These are phyloP conservation scores for Capsella bursapastoris DNA, from an alignment of 345 rosid species.

Conservation along the genomic window DNA sequence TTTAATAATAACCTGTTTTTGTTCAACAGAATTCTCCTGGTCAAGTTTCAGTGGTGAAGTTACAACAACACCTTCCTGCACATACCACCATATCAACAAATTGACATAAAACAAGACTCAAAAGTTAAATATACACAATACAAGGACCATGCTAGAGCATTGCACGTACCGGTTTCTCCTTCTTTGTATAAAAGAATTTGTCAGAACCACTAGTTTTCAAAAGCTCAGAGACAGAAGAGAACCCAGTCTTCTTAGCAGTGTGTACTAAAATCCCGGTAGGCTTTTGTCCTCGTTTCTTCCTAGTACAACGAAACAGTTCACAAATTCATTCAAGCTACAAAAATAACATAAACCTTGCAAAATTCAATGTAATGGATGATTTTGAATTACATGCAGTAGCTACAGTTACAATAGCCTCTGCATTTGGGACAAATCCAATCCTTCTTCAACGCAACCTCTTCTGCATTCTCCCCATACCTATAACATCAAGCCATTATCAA, in stretches of 20 bases:
- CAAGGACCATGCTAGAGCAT: conserved; percentile 40
- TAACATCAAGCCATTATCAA: conserved; percentile 10
- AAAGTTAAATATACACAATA: not conserved
- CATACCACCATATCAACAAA: conserved; percentile 35
- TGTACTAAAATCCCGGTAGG: conserved; percentile 75
- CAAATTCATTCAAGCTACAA: not conserved
- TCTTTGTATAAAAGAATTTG: conserved; percentile 34
- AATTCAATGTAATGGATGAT: not conserved
- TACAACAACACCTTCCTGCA: conserved; percentile 44
- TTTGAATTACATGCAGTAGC: conserved; percentile 65
- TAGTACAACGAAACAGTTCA: conserved; percentile 27
- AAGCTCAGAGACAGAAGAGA: conserved; percentile 72
- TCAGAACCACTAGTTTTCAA: conserved; percentile 54
- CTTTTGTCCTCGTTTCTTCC: conserved; percentile 74
- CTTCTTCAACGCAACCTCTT: conserved; percentile 51
- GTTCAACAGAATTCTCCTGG: conserved; percentile 62
- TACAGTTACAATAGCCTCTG: conserved; percentile 83
- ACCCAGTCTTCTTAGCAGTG: conserved; percentile 70
- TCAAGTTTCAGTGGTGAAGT: conserved; percentile 51
- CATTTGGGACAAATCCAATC: conserved; percentile 88
- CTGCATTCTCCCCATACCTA: conserved; percentile 78
- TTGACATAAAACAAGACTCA: conserved; percentile 7
- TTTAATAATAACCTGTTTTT: conserved; percentile 17
- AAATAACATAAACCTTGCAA: not conserved
- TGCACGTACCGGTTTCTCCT: conserved; percentile 44